Evolutionary conservation across 2,329 filamentous ascomycete genomes (phyloP), one percentile per base, ranked within the genome.

Genomic region (Lasiodiplodia sp.): DNA sequence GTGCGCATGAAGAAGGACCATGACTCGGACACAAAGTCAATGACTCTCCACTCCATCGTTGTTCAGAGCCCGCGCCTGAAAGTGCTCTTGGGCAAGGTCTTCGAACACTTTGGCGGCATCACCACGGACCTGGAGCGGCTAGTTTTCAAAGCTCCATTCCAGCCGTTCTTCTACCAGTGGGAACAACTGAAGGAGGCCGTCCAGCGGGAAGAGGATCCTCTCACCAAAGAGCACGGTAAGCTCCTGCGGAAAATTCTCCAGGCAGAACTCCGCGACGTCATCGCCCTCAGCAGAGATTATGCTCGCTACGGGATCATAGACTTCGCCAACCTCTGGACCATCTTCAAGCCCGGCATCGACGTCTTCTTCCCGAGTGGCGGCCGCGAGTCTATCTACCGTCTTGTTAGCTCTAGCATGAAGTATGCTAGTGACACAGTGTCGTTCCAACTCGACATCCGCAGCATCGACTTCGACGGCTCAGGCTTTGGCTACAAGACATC

Each of bases 251-350:
- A 77, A 4, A 70, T 81, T 11, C 74, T 84, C 1, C 73, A 75
- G 3, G 75, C 77, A 18, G 81, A 83, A 67, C 82, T 83, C 73
- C 78, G 80, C 68, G 76, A 74, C n/a, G 72, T 79, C 31, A 80
- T 83, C 49, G 80, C 82, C 6, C 75, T 75, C 1, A 78, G 78
- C 3, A 75, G 77, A 28, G 82, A 84, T 40, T 76, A 80, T 72
- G 75, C 76, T 49, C 76, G 72, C 51, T 79, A 81, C 65, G 73
- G 75, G 3, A 77, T 82, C 44, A 81, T 82, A 71, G 80, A 77
- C 2, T 84, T 80, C 69, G 75, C 80, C 16, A 74, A 79, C 52
- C 74, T 84, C 3, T 84, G 82, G 82, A 82, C 81, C 0, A 73
- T 83, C 6, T 83, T 82, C 69, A 75, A 81, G 47, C 81, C 82